Evolutionary conservation across 306 rosid species (phyloP).

Genomic region (Phaseolus lunatus): DNA sequence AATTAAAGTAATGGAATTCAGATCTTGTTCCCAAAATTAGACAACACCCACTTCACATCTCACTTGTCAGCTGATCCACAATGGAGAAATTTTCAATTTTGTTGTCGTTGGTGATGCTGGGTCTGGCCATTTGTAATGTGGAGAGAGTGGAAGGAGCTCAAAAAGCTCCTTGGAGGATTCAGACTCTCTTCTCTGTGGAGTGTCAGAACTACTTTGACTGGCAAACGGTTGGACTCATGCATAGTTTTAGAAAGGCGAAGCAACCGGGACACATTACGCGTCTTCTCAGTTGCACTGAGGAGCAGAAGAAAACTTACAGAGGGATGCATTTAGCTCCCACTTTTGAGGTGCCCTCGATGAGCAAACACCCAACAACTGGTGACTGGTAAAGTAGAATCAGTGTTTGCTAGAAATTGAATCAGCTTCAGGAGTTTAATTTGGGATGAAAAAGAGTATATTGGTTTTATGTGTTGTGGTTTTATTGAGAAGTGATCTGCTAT

Average conservation of each 20-base stretch:
- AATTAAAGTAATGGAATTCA: conserved; percentile 44
- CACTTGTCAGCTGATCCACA: conserved; percentile 44
- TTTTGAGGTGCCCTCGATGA: conserved; percentile 90
- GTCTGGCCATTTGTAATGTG: conserved; percentile 39
- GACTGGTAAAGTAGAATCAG: conserved; percentile 62
- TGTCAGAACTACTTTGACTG: conserved; percentile 49
- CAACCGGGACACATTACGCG: conserved; percentile 48
- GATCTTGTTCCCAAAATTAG: conserved; percentile 53
- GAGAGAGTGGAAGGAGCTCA: conserved; percentile 42
- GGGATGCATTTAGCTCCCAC: conserved; percentile 96
- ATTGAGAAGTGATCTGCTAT: not conserved
- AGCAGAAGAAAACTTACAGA: conserved; percentile 64
- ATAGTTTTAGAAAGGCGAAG: conserved; percentile 44
- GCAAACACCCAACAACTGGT: conserved; percentile 84
- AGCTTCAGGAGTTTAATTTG: conserved; percentile 22
- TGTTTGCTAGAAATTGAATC: not conserved
- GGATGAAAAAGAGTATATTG: conserved; percentile 16
- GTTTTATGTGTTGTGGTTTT: not conserved
- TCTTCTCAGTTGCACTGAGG: conserved; percentile 50
- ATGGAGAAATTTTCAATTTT: conserved; percentile 53
- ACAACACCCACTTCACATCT: conserved; percentile 51
- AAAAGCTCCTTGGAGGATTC: conserved; percentile 58
- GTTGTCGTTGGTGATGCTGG: conserved; percentile 33
- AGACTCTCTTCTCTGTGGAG: conserved; percentile 46
- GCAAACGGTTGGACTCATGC: conserved; percentile 49